Conservation (phyloP, 495 filamentous ascomycete genomes). For the Thermochaetoides thermophila region DNA sequence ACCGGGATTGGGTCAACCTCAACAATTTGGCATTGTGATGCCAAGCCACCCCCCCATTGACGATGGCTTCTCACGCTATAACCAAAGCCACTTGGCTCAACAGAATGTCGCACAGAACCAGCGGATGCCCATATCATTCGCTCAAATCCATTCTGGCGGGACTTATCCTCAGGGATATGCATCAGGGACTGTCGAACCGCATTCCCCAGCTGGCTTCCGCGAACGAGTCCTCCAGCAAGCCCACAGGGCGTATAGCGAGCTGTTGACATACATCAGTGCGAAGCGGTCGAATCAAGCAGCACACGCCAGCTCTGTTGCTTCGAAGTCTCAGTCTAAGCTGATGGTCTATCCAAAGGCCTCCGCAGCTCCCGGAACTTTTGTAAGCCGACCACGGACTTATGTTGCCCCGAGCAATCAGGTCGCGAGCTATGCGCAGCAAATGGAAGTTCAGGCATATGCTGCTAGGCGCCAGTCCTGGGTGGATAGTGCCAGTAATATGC, state of each 20-base stretch:
- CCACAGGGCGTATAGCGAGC: constrained; percentile 74
- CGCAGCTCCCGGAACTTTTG: constrained; percentile 14
- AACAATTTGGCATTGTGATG: constrained; percentile 14
- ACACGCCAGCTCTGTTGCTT: too few species aligned
- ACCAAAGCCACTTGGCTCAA: constrained; percentile 6
- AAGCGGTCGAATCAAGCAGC: constrained; percentile 31
- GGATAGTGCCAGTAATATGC: too few species aligned
- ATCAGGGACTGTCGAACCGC: too few species aligned
- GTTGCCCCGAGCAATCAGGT: constrained; percentile 4
- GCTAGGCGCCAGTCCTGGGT: too few species aligned
- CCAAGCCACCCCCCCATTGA: constrained; percentile 18
- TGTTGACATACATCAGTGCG: constrained; percentile 56
- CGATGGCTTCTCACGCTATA: constrained; percentile 17
- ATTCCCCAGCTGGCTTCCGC: constrained; percentile 56
- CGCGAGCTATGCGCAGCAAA: constrained; percentile 10
- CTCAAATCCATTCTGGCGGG: too few species aligned
- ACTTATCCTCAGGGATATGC: too few species aligned
- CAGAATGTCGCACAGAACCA: too few species aligned
- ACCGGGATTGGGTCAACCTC: constrained; percentile 13
- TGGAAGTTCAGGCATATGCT: constrained; percentile 12
- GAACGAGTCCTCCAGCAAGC: constrained; percentile 76
- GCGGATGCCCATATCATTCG: too few species aligned
- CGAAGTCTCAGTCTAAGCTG: constrained; percentile 20
- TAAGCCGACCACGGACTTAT: constrained; percentile 4
- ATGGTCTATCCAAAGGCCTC: constrained; percentile 35